Percentiles rank a stretch among this genome's conserved stretches.
Conservation (phyloP, 1,284 basidiomycete genomes). For the Fistulinella cinereoalba region DNA sequence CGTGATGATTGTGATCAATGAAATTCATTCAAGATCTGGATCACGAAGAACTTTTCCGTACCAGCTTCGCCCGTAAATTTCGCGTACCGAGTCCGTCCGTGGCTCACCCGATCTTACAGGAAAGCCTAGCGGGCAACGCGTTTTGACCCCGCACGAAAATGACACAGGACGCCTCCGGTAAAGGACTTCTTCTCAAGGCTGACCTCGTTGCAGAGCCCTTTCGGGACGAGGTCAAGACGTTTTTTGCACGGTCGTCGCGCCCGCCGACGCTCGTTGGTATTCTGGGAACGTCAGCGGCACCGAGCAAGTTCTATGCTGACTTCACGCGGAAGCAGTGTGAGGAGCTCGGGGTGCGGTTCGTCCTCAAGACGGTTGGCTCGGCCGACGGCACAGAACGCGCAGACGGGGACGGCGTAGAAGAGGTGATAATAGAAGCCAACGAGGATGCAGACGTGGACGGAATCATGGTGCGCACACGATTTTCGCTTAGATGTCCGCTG, state of each 20-base stretch:
- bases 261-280: slow-evolving; percentile 88
- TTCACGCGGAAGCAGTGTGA: slow-evolving; percentile 93
- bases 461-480: slow-evolving; percentile 75
- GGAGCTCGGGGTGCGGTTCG: slow-evolving; percentile 85
- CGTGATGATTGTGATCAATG: too few relatives aligned
- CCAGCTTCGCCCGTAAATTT: too few relatives aligned
- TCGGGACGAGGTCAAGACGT: slow-evolving; percentile 60
- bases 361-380: slow-evolving; percentile 69
- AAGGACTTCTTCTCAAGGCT: slow-evolving; percentile 74
- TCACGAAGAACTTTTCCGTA: too few relatives aligned
- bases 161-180: slow-evolving; percentile 39
- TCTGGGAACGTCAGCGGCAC: slow-evolving; percentile 82
- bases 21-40: too few relatives aligned
- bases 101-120: background rate
- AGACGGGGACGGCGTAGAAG: slow-evolving; percentile 79
- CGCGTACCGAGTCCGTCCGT: slow-evolving; percentile 18
- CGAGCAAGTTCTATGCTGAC: slow-evolving; percentile 89
- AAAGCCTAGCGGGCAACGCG: too few relatives aligned
- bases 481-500: background rate
- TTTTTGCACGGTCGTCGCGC: slow-evolving; percentile 41
- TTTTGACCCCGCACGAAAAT: too few relatives aligned
- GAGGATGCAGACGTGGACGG: slow-evolving; percentile 84
- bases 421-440: slow-evolving; percentile 93
- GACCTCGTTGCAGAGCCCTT: slow-evolving; percentile 68
- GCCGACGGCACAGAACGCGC: slow-evolving; percentile 44